A percentile compares a stretch with the other conserved stretches of the same genome.
phyloP scores from a whole-genome alignment of 495 filamentous ascomycete genomes.

The Lophiostoma macrostomum region DNA sequence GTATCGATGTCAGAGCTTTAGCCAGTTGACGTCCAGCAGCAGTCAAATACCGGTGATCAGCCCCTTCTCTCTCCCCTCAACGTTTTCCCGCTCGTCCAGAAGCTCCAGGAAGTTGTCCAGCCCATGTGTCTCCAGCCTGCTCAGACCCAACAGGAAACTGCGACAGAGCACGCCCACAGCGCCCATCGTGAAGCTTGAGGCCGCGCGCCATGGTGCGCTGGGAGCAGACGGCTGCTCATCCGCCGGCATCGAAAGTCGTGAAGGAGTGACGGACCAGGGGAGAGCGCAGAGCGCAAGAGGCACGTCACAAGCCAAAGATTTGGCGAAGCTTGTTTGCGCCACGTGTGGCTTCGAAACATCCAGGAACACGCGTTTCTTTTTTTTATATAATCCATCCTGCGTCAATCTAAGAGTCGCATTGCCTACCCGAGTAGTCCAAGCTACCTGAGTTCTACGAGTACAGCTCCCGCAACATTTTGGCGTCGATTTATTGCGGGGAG shows the following conservation, averaged over 20 bases:
- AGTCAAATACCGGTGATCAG: slow-evolving; percentile 82
- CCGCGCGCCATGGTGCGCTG: slow-evolving; percentile 34
- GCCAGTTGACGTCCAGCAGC: not conserved
- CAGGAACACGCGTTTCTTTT: no score
- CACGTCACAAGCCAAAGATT: slow-evolving; percentile 3
- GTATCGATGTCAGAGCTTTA: not conserved
- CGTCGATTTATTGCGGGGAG: no score
- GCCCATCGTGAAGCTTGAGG: slow-evolving; percentile 37
- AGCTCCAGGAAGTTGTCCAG: slow-evolving; percentile 71
- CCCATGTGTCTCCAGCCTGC: slow-evolving; percentile 60
- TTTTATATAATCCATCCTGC: no score
- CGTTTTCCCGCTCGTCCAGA: slow-evolving; percentile 67
- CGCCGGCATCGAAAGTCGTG: slow-evolving; percentile 28
- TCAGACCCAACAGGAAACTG: slow-evolving; percentile 39
- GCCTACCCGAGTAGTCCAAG: no score
- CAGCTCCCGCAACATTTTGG: no score
- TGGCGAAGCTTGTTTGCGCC: slow-evolving; percentile 8
- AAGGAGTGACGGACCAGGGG: not conserved
- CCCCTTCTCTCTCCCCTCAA: slow-evolving; percentile 66
- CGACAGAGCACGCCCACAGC: slow-evolving; percentile 37
- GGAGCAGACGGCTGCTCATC: slow-evolving; percentile 34
- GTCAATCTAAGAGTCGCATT: no score
- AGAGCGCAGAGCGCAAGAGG: slow-evolving; percentile 3
- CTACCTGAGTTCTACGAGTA: no score
- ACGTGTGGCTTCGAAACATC: no score